A percentile compares a stretch with the other conserved stretches of the same genome.
Conservation (phyloP, 768 basidiomycete genomes). For the Lactifluus echinatus region DNA sequence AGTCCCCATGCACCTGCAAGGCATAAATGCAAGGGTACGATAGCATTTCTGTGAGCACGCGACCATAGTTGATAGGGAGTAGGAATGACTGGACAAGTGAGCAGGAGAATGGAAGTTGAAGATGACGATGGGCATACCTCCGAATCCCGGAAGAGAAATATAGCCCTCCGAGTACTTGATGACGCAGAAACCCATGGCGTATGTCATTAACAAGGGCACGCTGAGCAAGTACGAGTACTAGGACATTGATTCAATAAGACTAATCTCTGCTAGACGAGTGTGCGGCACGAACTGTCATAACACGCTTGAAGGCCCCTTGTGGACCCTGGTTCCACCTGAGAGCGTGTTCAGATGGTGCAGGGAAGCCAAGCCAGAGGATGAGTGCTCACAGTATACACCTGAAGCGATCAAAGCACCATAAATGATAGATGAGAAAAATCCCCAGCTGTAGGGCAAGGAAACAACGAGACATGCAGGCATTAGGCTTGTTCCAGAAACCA, state of each 20-base stretch:
- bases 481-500: not conserved
- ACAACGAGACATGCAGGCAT: too few relatives aligned
- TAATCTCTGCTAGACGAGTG: not conserved
- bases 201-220: slow-evolving; percentile 53
- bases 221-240: slow-evolving; percentile 67
- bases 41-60: slow-evolving; percentile 33
- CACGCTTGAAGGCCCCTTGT: slow-evolving; percentile 67
- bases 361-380: not conserved
- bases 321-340: slow-evolving; percentile 62
- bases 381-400: slow-evolving; percentile 53
- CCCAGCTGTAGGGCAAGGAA: slow-evolving; percentile 36
- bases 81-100: slow-evolving; percentile 43
- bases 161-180: slow-evolving; percentile 74
- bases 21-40: slow-evolving; percentile 57
- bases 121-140: slow-evolving; percentile 31
- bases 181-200: slow-evolving; percentile 51
- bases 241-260: not conserved
- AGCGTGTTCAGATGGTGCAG: not conserved
- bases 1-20: slow-evolving; percentile 64
- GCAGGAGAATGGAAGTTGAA: not conserved
- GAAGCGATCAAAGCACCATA: slow-evolving; percentile 78
- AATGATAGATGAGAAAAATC: slow-evolving; percentile 56
- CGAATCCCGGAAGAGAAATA: slow-evolving; percentile 33
- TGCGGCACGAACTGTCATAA: slow-evolving; percentile 64
- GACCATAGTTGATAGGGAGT: slow-evolving; percentile 58